Evolutionary conservation across 768 basidiomycete species (phyloP).

Genomic region (Gautieria morchelliformis): DNA sequence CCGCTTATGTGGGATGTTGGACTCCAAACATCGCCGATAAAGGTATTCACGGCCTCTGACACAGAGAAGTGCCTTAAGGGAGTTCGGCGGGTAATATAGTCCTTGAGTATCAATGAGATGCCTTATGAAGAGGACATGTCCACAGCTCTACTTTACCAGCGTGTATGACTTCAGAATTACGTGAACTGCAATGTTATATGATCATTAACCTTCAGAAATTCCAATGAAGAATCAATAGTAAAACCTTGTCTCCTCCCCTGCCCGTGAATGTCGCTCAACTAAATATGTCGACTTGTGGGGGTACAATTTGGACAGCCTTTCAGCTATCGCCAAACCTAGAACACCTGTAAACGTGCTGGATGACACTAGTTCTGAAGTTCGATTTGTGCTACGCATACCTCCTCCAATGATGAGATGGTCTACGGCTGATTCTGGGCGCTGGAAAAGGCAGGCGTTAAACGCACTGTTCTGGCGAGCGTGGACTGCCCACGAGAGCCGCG

Average conservation of each 20-base stretch:
- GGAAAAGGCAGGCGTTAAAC: background rate
- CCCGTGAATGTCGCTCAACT: slow-evolving; percentile 63
- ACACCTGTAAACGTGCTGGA: slow-evolving; percentile 38
- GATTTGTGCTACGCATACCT: slow-evolving; percentile 32
- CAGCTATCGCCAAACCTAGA: slow-evolving; percentile 80
- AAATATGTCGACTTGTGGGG: slow-evolving; percentile 66
- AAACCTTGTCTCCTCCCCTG: slow-evolving; percentile 84
- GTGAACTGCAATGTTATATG: slow-evolving; percentile 43
- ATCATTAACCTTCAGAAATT: background rate
- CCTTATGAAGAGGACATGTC: slow-evolving; percentile 8
- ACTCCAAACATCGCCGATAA: slow-evolving; percentile 59
- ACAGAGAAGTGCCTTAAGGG: slow-evolving; percentile 80
- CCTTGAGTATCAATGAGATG: slow-evolving; percentile 32
- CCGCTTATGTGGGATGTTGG: slow-evolving; percentile 59
- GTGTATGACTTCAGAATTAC: slow-evolving; percentile 94
- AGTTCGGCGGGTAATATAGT: slow-evolving; percentile 73
- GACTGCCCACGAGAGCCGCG: background rate
- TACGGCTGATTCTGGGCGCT: slow-evolving; percentile 61
- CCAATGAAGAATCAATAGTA: slow-evolving; percentile 4
- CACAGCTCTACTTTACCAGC: slow-evolving; percentile 42
- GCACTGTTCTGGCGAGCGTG: too few relatives aligned
- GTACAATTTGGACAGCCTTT: slow-evolving; percentile 54
- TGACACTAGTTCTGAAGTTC: background rate
- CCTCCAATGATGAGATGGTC: slow-evolving; percentile 87
- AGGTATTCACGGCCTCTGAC: slow-evolving; percentile 78